Evolutionary conservation across 2,329 filamentous ascomycete genomes (phyloP), one percentile per base, ranked within the genome.

Genomic region (Sporothrix protearum): DNA sequence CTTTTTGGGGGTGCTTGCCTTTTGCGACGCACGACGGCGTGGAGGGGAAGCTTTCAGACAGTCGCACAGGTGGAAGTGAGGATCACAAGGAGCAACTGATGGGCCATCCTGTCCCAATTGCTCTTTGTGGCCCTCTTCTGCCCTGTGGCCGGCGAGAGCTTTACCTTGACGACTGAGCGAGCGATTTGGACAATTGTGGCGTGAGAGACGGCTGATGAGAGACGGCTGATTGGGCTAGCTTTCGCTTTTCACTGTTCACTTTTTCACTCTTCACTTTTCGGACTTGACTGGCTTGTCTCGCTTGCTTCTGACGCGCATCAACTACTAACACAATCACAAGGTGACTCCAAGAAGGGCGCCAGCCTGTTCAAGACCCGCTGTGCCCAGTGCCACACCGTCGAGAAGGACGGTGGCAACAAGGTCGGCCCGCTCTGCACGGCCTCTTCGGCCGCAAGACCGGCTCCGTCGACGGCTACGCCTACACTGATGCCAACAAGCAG

Each of bases 401-500:
- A 96, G 85, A 88, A 87, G 76, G 91, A 88, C 79, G 96, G 95
- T 85, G 89, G 89, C 85, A 97, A 97, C 93, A 98, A 98, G 91
- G 93, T 97, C 84, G 96, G 96, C 82, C 96, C 80, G 94, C 94
- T 82, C 91, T 99, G 79, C 90, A 96, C 91, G 96, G 96, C 82
- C 93, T 99, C 77, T 99, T 97, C 83, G 96, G 96, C 83, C 95
- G 96, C 83, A 92, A 97, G 88, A 93, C 92, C 76, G 96, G 96
- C 79, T 88, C 91, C 82, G 93, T 96, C 78, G 91, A 93, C 63
- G 95, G 96, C 77, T 99, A 92, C 90, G 86, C 93, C 81, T 99
- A 98, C 91, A 97, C 96, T 84, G 96, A 99, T 81, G 96, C 95
- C 89, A 99, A 99, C 92, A 98, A 98, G 92, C 86, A 91, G 81